Conservation (phyloP, 768 basidiomycete genomes). For the Tylopilus plumbeoviolaceoides region DNA sequence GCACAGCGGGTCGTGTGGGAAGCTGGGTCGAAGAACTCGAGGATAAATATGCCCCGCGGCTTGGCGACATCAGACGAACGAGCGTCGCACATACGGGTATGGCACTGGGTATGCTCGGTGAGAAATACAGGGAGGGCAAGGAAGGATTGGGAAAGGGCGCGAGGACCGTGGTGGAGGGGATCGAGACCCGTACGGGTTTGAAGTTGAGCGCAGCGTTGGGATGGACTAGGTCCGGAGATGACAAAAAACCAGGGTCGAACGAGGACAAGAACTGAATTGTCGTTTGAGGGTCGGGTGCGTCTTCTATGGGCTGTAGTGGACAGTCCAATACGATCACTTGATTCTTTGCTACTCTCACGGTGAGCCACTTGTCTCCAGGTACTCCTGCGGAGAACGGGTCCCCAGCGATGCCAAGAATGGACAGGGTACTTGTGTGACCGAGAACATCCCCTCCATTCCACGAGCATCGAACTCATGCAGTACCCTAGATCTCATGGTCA, state of each 20-base stretch:
- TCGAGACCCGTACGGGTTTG: constrained; percentile 71
- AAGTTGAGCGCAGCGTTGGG: constrained; percentile 61
- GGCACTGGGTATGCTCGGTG: constrained; percentile 54
- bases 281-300: not conserved
- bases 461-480: not conserved
- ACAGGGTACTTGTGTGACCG: not conserved
- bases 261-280: constrained; percentile 15
- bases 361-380: not conserved
- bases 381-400: not conserved
- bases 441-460: not conserved
- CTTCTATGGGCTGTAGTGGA: not conserved
- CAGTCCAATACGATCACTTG: not conserved
- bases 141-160: constrained; percentile 43
- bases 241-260: constrained; percentile 14
- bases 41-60: constrained; percentile 58
- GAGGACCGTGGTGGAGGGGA: constrained; percentile 42
- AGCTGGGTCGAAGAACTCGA: constrained; percentile 67
- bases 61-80: constrained; percentile 66
- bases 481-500: not conserved
- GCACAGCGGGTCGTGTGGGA: constrained; percentile 68
- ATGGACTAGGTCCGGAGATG: constrained; percentile 27
- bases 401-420: not conserved
- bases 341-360: not conserved
- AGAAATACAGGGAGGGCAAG: constrained; percentile 45
- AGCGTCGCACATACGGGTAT: constrained; percentile 58